Percentiles rank a stretch among this genome's conserved stretches.
phyloP scores from a whole-genome alignment of 208 protist genomes.

The Balamuthia mandrillaris region DNA sequence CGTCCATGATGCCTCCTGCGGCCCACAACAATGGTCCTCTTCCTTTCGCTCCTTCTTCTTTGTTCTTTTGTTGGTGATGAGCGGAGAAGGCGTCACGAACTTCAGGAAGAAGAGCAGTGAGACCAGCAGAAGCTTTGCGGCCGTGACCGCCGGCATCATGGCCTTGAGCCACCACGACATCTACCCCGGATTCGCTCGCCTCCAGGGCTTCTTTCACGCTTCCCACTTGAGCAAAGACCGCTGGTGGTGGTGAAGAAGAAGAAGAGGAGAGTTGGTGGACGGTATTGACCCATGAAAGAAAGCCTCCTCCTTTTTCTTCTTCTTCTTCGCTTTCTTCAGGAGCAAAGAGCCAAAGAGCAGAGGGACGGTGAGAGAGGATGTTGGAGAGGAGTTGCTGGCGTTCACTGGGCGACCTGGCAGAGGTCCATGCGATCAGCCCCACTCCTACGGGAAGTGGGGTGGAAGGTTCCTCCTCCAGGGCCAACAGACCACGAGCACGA shows the following conservation, averaged over 20 bases:
- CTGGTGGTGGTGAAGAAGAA: not conserved
- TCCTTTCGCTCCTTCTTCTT: too few relatives aligned
- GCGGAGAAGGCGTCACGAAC: not conserved
- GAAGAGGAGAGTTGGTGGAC: not conserved
- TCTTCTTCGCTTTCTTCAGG: not conserved
- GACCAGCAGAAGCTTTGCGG: not conserved
- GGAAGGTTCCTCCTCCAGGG: not conserved
- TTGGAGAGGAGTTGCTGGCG: not conserved
- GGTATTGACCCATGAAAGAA: not conserved
- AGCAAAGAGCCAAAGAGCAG: conserved; percentile 13
- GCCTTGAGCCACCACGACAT: not conserved
- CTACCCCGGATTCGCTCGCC: not conserved
- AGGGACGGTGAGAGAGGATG: not conserved
- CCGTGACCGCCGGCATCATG: not conserved
- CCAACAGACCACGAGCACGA: not conserved
- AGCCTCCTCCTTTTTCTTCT: too few relatives aligned
- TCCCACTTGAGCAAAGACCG: not conserved
- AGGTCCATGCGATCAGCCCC: not conserved
- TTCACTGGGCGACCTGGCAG: not conserved
- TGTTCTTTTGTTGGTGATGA: not conserved
- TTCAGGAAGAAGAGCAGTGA: not conserved
- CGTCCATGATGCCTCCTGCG: conserved; percentile 20
- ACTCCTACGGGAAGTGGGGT: not conserved
- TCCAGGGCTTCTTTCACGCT: conserved; percentile 1
- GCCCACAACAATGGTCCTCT: not conserved